A percentile compares a stretch with the other conserved stretches of the same genome.
Evolutionary conservation across 768 basidiomycete genomes (phyloP).

Genomic region (Phanerochaete sordida): DNA sequence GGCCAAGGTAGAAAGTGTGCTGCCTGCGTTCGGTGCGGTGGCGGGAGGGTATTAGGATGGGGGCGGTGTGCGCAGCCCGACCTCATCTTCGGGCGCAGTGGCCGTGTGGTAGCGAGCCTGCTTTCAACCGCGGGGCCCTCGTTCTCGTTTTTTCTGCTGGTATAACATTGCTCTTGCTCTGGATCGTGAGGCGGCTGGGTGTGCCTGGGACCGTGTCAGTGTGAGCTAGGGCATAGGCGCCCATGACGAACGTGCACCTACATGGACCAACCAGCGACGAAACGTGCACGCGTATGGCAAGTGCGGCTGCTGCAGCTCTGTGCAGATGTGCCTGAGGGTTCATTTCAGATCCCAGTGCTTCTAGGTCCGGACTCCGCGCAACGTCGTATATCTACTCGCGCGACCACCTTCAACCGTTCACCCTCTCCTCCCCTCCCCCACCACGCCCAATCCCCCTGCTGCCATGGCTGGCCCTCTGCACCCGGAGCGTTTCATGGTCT

Average conservation of each 20-base stretch:
- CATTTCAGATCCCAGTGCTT: not conserved
- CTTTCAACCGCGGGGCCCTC: constrained; percentile 4
- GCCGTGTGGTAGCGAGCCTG: not conserved
- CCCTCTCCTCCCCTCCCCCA: not conserved
- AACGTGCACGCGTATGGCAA: not conserved
- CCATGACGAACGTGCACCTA: constrained; percentile 3
- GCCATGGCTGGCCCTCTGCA: not conserved
- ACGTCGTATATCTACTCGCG: constrained; percentile 1
- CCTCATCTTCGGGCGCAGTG: constrained; percentile 7
- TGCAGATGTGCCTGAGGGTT: not conserved
- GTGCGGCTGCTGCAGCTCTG: not conserved
- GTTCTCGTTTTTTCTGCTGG: not conserved
- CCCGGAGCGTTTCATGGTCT: not conserved
- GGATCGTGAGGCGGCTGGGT: no score
- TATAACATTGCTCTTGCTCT: no score
- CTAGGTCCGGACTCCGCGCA: not conserved
- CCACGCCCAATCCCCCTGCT: not conserved
- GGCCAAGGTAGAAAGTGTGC: constrained; percentile 78
- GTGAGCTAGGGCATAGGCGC: not conserved
- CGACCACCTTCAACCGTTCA: constrained; percentile 1
- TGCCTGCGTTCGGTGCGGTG: constrained; percentile 49
- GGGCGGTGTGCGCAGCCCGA: not conserved
- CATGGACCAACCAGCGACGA: not conserved
- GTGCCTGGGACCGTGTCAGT: not conserved
- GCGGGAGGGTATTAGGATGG: not conserved